Percentiles rank a stretch among this genome's conserved stretches.
Conservation (phyloP, 768 basidiomycete genomes). For the Naganishia antarctica region DNA sequence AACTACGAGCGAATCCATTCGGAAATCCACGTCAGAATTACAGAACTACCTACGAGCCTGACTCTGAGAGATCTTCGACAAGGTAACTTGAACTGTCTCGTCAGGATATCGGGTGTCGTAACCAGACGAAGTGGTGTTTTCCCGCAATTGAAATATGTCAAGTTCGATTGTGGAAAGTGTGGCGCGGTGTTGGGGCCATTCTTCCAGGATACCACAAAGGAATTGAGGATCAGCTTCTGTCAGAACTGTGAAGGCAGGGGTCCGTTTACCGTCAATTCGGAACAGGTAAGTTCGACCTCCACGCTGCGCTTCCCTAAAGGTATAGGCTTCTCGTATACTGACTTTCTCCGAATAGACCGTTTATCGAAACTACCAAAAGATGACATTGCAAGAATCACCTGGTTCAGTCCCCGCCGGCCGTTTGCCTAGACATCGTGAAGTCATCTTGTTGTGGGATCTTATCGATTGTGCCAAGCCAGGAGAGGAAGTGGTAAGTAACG, state of each 20-base stretch:
- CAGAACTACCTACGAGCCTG: slow-evolving; percentile 81
- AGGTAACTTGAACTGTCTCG: slow-evolving; percentile 85
- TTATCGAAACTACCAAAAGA: slow-evolving; percentile 96
- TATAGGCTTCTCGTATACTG: background rate
- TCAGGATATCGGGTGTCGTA: slow-evolving; percentile 91
- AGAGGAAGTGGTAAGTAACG: slow-evolving; percentile 86
- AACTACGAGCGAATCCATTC: slow-evolving; percentile 94
- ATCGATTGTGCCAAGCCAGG: slow-evolving; percentile 98
- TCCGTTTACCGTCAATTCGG: slow-evolving; percentile 92
- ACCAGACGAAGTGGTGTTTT: slow-evolving; percentile 93
- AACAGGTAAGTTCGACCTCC: slow-evolving; percentile 61
- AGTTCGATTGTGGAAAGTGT: slow-evolving; percentile 95
- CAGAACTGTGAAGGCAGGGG: slow-evolving; percentile 90
- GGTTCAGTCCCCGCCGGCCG: slow-evolving; percentile 97
- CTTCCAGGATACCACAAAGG: slow-evolving; percentile 92
- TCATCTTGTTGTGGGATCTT: slow-evolving; percentile 93
- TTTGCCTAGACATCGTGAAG: slow-evolving; percentile 91
- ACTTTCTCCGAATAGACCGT: slow-evolving; percentile 66
- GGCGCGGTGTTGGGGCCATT: slow-evolving; percentile 91
- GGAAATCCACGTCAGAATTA: slow-evolving; percentile 94
- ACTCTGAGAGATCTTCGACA: slow-evolving; percentile 92
- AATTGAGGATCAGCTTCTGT: slow-evolving; percentile 90
- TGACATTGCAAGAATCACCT: slow-evolving; percentile 97
- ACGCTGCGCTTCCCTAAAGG: no score
- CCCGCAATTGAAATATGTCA: slow-evolving; percentile 98